These are phyloP conservation scores for Ogataea nonfermentans DNA, from an alignment of 805 yeast genomes.

Conservation along the genomic window DNA sequence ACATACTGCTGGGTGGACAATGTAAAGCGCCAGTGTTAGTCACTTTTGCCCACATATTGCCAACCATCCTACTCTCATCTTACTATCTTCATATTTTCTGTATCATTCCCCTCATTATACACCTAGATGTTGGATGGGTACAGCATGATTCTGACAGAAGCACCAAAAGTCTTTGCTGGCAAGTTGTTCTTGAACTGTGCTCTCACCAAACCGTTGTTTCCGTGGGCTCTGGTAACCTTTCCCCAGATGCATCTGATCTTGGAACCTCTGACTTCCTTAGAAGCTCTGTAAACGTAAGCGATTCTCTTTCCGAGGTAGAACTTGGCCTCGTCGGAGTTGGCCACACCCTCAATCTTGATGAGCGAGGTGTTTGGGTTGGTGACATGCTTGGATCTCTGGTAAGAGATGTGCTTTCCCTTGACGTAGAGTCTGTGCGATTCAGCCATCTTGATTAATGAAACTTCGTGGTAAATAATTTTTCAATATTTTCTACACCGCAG, in stretches of 20 bases:
- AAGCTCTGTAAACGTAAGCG: slow-evolving; percentile 98
- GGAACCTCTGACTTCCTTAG: slow-evolving; percentile 97
- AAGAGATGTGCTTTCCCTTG: slow-evolving; percentile 99
- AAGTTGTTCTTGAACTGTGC: slow-evolving; percentile 98
- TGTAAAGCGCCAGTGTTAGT: too few species aligned
- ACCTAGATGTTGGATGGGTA: slow-evolving; percentile 99
- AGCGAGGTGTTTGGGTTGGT: slow-evolving; percentile 98
- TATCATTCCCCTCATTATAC: slow-evolving; percentile 11
- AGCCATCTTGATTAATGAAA: slow-evolving; percentile 66
- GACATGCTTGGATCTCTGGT: slow-evolving; percentile 98
- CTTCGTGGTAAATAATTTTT: slow-evolving; percentile 12
- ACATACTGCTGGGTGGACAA: slow-evolving; percentile 3
- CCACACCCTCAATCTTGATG: slow-evolving; percentile 96
- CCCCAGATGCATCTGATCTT: slow-evolving; percentile 99
- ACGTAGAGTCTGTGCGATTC: slow-evolving; percentile 99
- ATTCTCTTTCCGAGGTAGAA: slow-evolving; percentile 99
- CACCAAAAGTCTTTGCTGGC: slow-evolving; percentile 99
- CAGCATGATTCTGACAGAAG: slow-evolving; percentile 98
- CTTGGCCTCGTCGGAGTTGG: slow-evolving; percentile 88
- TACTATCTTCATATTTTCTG: slow-evolving; percentile 7
- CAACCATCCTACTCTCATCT: slow-evolving; percentile 1
- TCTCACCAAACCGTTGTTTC: slow-evolving; percentile 97
- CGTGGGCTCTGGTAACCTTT: slow-evolving; percentile 98
- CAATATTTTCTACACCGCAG: slow-evolving; percentile 8
- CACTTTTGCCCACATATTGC: slow-evolving; percentile 5